phyloP scores from a whole-genome alignment of 768 basidiomycete genomes.

The Pholiota conissans region DNA sequence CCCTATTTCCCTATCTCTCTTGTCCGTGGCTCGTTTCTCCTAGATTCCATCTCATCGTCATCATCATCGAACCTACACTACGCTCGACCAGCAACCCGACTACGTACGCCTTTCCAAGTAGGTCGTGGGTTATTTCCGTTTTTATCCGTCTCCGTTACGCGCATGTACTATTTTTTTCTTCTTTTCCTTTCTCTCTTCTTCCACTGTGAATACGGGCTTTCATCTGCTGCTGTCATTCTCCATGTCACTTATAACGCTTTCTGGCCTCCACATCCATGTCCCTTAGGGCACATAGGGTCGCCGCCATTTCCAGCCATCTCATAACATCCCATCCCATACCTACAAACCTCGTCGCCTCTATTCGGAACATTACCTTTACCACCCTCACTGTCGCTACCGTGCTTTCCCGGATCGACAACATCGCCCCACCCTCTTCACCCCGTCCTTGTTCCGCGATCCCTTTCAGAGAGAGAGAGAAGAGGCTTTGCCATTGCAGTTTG shows the following conservation, averaged over 20 bases:
- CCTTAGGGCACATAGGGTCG: slow-evolving; percentile 31
- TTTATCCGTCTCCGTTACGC: slow-evolving; percentile 21
- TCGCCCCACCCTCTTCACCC: background rate
- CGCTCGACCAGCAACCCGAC: slow-evolving; percentile 30
- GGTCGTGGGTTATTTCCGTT: slow-evolving; percentile 23
- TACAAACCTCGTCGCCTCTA: background rate
- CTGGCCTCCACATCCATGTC: slow-evolving; percentile 50
- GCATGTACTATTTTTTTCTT: slow-evolving; percentile 23
- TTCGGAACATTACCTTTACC: slow-evolving; percentile 9
- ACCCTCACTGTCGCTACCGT: slow-evolving; percentile 19
- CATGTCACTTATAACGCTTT: slow-evolving; percentile 19
- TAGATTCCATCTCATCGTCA: slow-evolving; percentile 30
- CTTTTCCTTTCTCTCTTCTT: slow-evolving; percentile 13
- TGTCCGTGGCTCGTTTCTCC: slow-evolving; percentile 11
- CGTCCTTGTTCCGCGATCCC: slow-evolving; percentile 4
- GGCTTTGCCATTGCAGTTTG: background rate
- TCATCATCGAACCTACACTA: slow-evolving; percentile 34
- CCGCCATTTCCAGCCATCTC: slow-evolving; percentile 5
- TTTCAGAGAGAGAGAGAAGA: slow-evolving; percentile 6
- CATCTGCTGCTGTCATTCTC: slow-evolving; percentile 24
- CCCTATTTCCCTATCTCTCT: slow-evolving; percentile 19
- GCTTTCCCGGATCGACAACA: slow-evolving; percentile 21
- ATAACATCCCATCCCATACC: background rate
- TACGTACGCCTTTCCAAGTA: slow-evolving; percentile 23
- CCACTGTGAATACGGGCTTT: slow-evolving; percentile 20